Evolutionary conservation across 2,329 filamentous ascomycete genomes (phyloP), one percentile per base, ranked within the genome.

Genomic region (Graphium sp.): DNA sequence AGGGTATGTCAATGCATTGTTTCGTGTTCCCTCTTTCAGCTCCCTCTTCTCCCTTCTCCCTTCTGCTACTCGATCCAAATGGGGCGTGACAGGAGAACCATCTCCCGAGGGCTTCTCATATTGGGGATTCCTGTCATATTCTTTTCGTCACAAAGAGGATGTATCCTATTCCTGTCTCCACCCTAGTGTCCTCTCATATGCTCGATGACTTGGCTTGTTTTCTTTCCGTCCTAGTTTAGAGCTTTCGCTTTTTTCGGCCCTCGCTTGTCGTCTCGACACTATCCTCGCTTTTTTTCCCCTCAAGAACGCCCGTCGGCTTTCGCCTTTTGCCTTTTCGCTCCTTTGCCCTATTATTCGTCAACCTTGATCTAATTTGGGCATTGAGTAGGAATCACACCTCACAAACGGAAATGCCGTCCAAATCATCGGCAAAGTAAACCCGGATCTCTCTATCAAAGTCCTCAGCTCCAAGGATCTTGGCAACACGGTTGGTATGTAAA

Each of bases 391-490:
- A 34, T 58, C 68, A 2, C 77, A 83, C 41, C 66, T 85, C 14
- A 59, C 65, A 15, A 61, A 72, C 29, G 73, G 74, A 28, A 76
- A 81, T 44, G 73, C 66, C 7, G 74, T 74, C 7, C 80, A 89
- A 44, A 55, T 89, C 37, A 78, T 87, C 35, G 81, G 80, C 38
- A 85, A 83, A 48, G 79, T 89, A 26, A 75, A 79, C 41, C 60
- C 62, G 3, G 80, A 87, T 48, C 55, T 82, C 14, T 67, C 68
- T 12, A 58, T 89, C 41, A 78, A 74, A 45, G 77, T 78, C 17
- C 56, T 83, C 37, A 72, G 60, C 35, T 67, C 72, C 11, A 64
- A 69, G 29, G 78, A 87, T 49, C 62, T 85, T 28, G 81, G 81
- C 5, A 53, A 57, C 9, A 53, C 56, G 30, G 66, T 85, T 36